phyloP scores from a whole-genome alignment of 306 rosid genomes.

The Arachis stenosperma region DNA sequence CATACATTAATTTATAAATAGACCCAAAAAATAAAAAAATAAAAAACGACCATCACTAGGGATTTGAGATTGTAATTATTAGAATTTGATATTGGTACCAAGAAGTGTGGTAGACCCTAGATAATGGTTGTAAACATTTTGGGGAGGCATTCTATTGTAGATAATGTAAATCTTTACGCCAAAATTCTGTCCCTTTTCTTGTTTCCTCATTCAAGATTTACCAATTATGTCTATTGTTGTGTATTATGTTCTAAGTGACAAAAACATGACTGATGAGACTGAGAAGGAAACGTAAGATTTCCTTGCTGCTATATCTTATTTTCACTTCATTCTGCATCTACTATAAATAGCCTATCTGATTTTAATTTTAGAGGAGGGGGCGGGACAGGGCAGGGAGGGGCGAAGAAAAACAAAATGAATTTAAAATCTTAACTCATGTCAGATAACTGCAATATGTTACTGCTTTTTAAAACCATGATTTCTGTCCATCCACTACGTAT shows the following conservation, averaged over 20 bases:
- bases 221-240: too few relatives aligned
- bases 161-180: too few relatives aligned
- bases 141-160: too few relatives aligned
- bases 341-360: not conserved
- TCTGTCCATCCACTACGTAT: slow-evolving; percentile 47
- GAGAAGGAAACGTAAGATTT: too few relatives aligned
- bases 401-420: not conserved
- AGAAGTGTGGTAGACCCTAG: not conserved
- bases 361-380: slow-evolving; percentile 1
- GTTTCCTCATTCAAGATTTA: too few relatives aligned
- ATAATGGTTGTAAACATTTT: too few relatives aligned
- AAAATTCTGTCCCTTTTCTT: too few relatives aligned
- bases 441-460: slow-evolving; percentile 42
- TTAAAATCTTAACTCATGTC: slow-evolving; percentile 22
- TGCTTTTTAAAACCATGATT: slow-evolving; percentile 39
- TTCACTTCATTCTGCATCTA: slow-evolving; percentile 28
- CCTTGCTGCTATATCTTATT: not conserved
- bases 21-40: too few relatives aligned
- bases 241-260: too few relatives aligned
- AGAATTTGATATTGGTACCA: slow-evolving; percentile 12
- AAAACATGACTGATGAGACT: too few relatives aligned
- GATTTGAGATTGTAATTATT: not conserved
- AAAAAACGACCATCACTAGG: too few relatives aligned
- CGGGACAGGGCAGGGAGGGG: not conserved
- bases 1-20: too few relatives aligned